Base-by-base conservation (phyloP, 495 filamentous ascomycete species). In the Staphylotrichum longicolle region DNA sequence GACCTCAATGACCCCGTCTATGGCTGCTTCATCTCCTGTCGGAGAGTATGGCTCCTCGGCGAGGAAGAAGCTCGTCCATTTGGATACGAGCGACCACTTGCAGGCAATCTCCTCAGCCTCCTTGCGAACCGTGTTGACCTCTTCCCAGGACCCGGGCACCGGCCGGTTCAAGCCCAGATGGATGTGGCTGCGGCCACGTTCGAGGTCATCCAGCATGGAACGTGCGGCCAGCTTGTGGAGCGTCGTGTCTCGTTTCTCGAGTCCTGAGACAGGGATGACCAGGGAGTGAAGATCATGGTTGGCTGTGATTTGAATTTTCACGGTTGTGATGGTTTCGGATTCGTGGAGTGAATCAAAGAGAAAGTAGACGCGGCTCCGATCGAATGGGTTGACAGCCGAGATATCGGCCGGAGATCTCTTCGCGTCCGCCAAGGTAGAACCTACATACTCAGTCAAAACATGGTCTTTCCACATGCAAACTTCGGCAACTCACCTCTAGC, bases 1-100 rank as follows among this genome's bases (percentile, higher is more conserved):
- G 32, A 50, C 34, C 15, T 61, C 52, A 5, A 47, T 11, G 2
- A 47, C 45, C 4, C 35, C 51, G 4, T 58, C 41, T 27, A 57
- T 49, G 14, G 52, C 35, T 2, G 32, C 2, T n/a, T 65, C 58
- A 3, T 52, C 53, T 4, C 14, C 51, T 3, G 33, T 53, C 2
- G 47, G 33, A 2, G n/a, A 1, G 30, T n/a, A 50, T 10, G 35
- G 42, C 37, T 63, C 63, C 55, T 66, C 63, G 9, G 40, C 45
- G 10, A 63, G 54, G 45, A 66, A 50, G 45, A 66, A 63, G 32
- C 64, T 66, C 1, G 60, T 66, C 64, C 64, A 66, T 39, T 63
- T 63, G 7, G 64, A 66, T n/a, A 63, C 60, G 30, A 66, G 40
- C 6, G 55, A 55, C 64, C 64, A 66, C 27, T 60, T 59, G 51